Conservation (phyloP, 2,329 filamentous ascomycete genomes). For the Emericellopsis cladophorae region DNA sequence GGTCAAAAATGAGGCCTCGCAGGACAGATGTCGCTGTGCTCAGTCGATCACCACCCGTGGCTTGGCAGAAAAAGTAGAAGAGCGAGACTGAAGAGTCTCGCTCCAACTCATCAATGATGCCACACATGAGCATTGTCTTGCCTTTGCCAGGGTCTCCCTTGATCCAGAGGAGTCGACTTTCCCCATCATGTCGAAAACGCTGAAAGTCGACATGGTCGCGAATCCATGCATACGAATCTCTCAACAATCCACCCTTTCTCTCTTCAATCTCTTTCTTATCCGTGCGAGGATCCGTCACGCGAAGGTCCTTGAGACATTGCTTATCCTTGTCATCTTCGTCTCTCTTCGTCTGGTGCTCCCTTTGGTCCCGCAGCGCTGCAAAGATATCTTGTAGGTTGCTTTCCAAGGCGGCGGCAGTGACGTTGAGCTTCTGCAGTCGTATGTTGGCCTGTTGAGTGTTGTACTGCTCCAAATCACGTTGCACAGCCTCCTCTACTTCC, state of each 20-base stretch:
- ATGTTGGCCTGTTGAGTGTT: conserved; percentile 4
- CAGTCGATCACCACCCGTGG: conserved; percentile 12
- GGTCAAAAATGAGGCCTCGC: conserved; percentile 24
- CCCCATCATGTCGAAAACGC: conserved; percentile 3
- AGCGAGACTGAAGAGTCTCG: neutral
- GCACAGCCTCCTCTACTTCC: conserved; percentile 10
- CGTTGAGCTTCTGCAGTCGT: neutral
- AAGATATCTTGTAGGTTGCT: neutral
- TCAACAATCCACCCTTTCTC: conserved; percentile 18
- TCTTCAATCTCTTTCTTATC: conserved; percentile 6
- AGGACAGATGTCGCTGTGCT: conserved; percentile 26
- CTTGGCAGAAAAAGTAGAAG: conserved; percentile 27
- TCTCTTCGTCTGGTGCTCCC: neutral
- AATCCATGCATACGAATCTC: conserved; percentile 20
- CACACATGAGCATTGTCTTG: conserved; percentile 28
- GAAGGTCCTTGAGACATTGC: neutral
- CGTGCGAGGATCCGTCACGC: conserved; percentile 1
- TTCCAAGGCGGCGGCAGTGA: too few species aligned
- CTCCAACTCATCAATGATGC: conserved; percentile 12
- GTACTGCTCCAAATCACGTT: conserved; percentile 4
- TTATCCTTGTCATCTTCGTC: neutral
- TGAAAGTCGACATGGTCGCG: conserved; percentile 12
- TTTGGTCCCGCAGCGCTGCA: neutral
- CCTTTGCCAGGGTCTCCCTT: conserved; percentile 26
- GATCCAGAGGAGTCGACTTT: conserved; percentile 21